Evolutionary conservation across 2,329 filamentous ascomycete genomes (phyloP).

Genomic region (Apiospora malaysiana): DNA sequence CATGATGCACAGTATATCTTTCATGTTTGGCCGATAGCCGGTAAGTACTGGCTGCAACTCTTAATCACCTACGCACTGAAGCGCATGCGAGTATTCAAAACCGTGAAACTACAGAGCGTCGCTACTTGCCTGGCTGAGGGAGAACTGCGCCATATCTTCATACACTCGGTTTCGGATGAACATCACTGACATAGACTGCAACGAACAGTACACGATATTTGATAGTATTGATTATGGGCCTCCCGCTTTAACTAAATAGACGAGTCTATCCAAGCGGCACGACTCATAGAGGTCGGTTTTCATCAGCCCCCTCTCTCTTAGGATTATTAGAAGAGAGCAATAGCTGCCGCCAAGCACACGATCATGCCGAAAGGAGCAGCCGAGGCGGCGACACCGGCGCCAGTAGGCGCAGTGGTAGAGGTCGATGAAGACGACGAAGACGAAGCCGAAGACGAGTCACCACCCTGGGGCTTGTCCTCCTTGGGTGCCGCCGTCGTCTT

Average conservation of each 20-base stretch:
- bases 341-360: constrained; percentile 10
- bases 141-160: neutral
- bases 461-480: neutral
- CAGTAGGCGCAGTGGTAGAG: neutral
- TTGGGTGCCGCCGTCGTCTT: neutral
- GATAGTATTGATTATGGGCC: constrained; percentile 8
- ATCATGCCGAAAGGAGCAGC: constrained; percentile 21
- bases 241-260: neutral
- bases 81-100: too few relatives aligned
- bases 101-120: neutral
- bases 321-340: neutral
- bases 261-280: neutral
- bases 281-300: neutral
- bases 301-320: neutral
- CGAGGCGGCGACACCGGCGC: constrained; percentile 11
- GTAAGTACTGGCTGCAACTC: too few relatives aligned
- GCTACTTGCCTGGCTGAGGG: neutral
- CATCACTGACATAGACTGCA: neutral
- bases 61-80: neutral
- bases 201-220: neutral
- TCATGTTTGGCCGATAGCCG: too few relatives aligned
- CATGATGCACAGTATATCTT: too few relatives aligned
- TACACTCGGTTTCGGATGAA: neutral
- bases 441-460: neutral
- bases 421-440: neutral